Conservation (phyloP, 257 asterid genomes). For the Solanum sejunctum region DNA sequence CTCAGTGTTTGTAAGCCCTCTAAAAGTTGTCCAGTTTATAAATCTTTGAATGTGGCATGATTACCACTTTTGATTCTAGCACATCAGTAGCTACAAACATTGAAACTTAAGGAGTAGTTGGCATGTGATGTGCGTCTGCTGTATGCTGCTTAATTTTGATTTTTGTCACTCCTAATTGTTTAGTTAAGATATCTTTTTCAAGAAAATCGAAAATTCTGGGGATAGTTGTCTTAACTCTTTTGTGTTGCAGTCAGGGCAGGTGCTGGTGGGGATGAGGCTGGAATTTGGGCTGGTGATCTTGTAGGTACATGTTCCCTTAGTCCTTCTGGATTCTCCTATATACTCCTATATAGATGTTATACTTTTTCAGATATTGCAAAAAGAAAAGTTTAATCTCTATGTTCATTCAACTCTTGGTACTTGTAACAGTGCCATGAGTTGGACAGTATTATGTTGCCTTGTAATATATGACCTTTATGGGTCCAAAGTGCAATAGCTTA, state of each 20-base stretch:
- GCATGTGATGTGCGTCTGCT: not conserved
- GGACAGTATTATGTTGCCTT: not conserved
- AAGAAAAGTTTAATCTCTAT: not conserved
- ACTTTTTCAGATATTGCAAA: not conserved
- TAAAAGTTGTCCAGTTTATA: not conserved
- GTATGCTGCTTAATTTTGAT: not conserved
- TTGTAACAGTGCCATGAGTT: not conserved
- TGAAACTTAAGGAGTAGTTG: not conserved
- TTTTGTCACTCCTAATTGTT: not conserved
- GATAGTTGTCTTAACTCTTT: not conserved
- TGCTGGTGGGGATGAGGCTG: slow-evolving; percentile 99
- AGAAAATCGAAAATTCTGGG: not conserved
- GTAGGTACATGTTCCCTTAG: slow-evolving; percentile 78
- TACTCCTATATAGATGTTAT: not conserved
- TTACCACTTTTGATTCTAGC: not conserved
- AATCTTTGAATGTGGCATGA: not conserved
- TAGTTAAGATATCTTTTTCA: not conserved
- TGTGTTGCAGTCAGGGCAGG: slow-evolving; percentile 88
- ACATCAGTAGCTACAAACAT: not conserved
- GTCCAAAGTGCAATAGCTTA: not conserved
- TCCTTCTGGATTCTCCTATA: slow-evolving; percentile 6
- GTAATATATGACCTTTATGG: not conserved
- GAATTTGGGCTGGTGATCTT: slow-evolving; percentile 99
- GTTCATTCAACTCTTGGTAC: not conserved
- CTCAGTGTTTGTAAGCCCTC: not conserved